These are phyloP conservation scores for Geranomyces variabilis DNA, from an alignment of 192 early-diverging fungal genomes.

Conservation along the genomic window DNA sequence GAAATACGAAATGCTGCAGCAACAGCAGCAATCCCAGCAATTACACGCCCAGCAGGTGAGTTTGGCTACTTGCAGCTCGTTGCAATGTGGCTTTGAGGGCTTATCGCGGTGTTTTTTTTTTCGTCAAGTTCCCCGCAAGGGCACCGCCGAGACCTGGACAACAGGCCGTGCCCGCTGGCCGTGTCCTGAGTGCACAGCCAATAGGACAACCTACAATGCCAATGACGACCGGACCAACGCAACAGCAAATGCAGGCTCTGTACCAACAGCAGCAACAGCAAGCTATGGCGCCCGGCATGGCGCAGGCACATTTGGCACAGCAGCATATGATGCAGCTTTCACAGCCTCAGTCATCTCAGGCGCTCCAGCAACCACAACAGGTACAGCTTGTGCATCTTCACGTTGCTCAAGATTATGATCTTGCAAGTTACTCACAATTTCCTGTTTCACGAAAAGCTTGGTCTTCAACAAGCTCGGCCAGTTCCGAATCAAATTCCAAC, in stretches of 20 bases:
- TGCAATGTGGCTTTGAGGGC: no score
- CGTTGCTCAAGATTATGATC: no score
- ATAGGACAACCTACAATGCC: neutral
- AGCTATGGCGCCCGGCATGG: neutral
- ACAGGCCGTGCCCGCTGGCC: no score
- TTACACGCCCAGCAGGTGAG: neutral
- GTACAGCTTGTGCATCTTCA: no score
- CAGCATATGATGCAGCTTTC: neutral
- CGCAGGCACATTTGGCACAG: neutral
- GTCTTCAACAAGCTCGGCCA: neutral
- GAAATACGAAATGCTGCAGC: neutral
- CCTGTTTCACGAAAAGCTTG: no score
- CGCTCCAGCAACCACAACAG: slow-evolving; percentile 8
- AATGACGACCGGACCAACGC: neutral
- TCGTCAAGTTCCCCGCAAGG: no score
- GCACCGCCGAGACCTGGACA: no score
- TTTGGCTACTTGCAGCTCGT: no score
- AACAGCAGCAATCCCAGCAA: slow-evolving; percentile 8
- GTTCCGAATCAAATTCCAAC: neutral
- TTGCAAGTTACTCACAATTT: no score
- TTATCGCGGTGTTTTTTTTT: no score
- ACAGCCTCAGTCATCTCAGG: neutral
- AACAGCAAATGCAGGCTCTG: slow-evolving; percentile 5
- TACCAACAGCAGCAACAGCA: slow-evolving; percentile 11
- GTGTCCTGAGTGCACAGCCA: no score